phyloP scores from a whole-genome alignment of 495 filamentous ascomycete genomes.

The Aspergillus hancockii region DNA sequence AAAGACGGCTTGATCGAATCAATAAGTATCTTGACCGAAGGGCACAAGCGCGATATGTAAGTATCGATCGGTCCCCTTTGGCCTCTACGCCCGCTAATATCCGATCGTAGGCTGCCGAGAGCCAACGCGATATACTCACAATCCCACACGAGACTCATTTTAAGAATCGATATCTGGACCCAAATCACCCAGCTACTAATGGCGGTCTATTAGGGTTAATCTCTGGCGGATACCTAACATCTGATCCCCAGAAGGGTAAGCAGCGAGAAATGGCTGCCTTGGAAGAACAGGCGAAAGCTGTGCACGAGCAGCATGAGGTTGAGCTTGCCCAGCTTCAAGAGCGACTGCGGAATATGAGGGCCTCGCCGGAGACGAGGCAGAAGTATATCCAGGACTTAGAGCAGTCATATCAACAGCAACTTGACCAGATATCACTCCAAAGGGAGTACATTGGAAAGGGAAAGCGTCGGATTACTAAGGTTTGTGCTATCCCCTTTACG shows the following conservation, averaged over 20 bases:
- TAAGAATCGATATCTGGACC: background rate
- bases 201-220: background rate
- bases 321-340: no score
- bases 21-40: conserved; percentile 3
- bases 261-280: background rate
- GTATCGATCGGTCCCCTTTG: background rate
- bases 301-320: no score
- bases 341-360: no score
- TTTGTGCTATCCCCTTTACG: no score
- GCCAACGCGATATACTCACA: background rate
- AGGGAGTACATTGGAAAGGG: no score
- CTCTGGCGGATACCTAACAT: background rate
- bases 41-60: conserved; percentile 1
- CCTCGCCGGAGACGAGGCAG: no score
- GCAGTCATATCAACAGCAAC: no score
- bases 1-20: background rate
- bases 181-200: background rate
- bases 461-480: no score
- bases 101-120: background rate
- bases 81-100: no score
- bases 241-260: background rate
- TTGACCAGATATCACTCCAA: no score
- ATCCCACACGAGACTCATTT: background rate
- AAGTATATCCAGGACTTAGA: no score
- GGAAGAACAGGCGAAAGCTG: background rate